phyloP scores from a whole-genome alignment of 2,329 filamentous ascomycete genomes.

The Hypomyces perniciosus region DNA sequence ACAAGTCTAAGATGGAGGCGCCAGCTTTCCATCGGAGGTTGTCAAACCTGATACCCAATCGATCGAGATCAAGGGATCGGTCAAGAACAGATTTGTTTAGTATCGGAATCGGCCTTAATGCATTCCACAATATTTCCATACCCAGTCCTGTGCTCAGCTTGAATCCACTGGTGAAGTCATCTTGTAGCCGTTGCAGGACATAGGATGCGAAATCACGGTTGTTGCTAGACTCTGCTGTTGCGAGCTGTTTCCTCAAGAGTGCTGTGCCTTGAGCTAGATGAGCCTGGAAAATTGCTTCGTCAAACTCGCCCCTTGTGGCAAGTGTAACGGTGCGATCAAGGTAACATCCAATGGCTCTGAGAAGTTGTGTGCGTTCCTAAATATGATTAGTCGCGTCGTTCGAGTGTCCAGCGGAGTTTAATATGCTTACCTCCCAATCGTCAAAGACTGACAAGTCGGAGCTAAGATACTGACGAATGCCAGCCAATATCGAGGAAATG shows the following conservation, averaged over 20 bases:
- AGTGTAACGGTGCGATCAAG: slow-evolving; percentile 49
- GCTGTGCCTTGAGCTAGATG: slow-evolving; percentile 49
- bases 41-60: slow-evolving; percentile 55
- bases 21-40: slow-evolving; percentile 52
- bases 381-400: slow-evolving; percentile 1
- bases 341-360: slow-evolving; percentile 42
- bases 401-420: slow-evolving; percentile 1
- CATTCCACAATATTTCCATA: slow-evolving; percentile 75
- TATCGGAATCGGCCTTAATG: slow-evolving; percentile 59
- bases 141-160: slow-evolving; percentile 67
- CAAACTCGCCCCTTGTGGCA: slow-evolving; percentile 42
- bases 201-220: slow-evolving; percentile 33
- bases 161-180: slow-evolving; percentile 63
- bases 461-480: slow-evolving; percentile 39
- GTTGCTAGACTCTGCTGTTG: slow-evolving; percentile 18
- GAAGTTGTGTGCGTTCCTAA: slow-evolving; percentile 26
- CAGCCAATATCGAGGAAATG: slow-evolving; percentile 36
- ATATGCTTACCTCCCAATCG: slow-evolving; percentile 26
- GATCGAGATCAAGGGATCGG: slow-evolving; percentile 46
- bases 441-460: slow-evolving; percentile 21
- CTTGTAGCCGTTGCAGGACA: slow-evolving; percentile 39
- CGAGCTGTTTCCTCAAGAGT: slow-evolving; percentile 32
- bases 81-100: slow-evolving; percentile 39
- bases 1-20: slow-evolving; percentile 45
- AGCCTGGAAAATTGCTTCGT: slow-evolving; percentile 59